Percentiles rank a stretch among this genome's conserved stretches.
These are phyloP conservation scores for Aspergillus baeticus DNA, from an alignment of 495 filamentous ascomycete species.

Conservation along the genomic window DNA sequence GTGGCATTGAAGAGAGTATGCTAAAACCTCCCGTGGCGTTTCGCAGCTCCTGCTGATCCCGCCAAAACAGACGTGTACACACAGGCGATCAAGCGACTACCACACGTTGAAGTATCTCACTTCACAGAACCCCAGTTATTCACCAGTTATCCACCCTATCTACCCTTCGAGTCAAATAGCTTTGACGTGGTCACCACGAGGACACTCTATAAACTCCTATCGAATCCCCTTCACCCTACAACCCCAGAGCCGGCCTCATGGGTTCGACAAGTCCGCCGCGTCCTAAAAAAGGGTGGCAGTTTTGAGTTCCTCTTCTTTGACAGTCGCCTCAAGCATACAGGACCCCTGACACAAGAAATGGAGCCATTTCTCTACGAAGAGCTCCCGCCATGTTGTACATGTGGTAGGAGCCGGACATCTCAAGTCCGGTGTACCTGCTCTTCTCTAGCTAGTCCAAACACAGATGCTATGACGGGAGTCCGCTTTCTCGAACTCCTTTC, in stretches of 20 bases:
- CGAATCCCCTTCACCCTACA: not conserved
- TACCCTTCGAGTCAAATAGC: not conserved
- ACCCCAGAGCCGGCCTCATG: not conserved
- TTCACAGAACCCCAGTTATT: not conserved
- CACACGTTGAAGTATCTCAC: not conserved
- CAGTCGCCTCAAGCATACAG: not conserved
- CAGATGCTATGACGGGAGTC: not conserved
- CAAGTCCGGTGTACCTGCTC: not conserved
- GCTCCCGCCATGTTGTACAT: not conserved
- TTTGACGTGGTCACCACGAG: slow-evolving; percentile 5
- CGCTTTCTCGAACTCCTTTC: slow-evolving; percentile 2
- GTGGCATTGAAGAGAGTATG: not conserved
- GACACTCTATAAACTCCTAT: not conserved
- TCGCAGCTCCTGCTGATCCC: not conserved
- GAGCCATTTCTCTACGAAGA: not conserved
- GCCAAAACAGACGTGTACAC: not conserved
- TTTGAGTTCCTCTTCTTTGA: not conserved
- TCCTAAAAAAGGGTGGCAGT: not conserved
- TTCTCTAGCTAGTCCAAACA: not conserved
- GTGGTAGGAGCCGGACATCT: too few species aligned
- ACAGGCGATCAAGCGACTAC: not conserved
- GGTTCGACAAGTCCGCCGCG: not conserved
- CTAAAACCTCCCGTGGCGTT: not conserved
- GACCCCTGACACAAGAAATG: not conserved
- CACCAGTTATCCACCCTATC: not conserved